phyloP scores from a whole-genome alignment of 441 rosid genomes.

The Arabidopsis hybrid region DNA sequence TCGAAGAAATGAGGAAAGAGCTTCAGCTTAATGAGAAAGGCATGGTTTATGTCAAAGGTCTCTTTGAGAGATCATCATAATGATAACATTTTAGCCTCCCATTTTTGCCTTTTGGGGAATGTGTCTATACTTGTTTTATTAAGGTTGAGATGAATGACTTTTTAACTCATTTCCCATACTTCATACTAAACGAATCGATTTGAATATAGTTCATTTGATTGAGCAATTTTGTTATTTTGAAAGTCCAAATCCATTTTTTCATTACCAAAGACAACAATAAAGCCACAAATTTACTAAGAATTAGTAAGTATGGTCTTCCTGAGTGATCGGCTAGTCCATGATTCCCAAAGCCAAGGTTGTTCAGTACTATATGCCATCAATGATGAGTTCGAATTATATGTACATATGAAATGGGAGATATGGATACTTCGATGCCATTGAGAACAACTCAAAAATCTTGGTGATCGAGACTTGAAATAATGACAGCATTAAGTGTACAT shows the following conservation, averaged over 20 bases:
- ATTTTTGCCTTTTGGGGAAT: slow-evolving; percentile 30
- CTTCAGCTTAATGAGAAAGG: slow-evolving; percentile 85
- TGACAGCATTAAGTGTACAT: too few relatives aligned
- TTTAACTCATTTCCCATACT: slow-evolving; percentile 21
- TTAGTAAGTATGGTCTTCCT: background rate
- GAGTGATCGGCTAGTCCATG: background rate
- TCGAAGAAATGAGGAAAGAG: slow-evolving; percentile 86
- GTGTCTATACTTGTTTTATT: slow-evolving; percentile 21
- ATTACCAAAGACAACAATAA: too few relatives aligned
- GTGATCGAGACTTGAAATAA: too few relatives aligned
- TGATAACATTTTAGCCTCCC: slow-evolving; percentile 8
- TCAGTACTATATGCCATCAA: background rate
- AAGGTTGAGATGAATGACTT: slow-evolving; percentile 8
- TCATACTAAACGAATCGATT: slow-evolving; percentile 17
- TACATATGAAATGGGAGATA: too few relatives aligned
- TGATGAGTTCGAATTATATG: too few relatives aligned
- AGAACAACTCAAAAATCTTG: too few relatives aligned
- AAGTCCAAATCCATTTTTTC: too few relatives aligned
- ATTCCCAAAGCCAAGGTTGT: background rate
- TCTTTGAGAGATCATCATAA: slow-evolving; percentile 69
- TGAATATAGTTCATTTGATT: slow-evolving; percentile 9
- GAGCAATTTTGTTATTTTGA: background rate
- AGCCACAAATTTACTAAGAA: too few relatives aligned
- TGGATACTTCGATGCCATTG: too few relatives aligned
- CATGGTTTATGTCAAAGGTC: slow-evolving; percentile 91